Conservation (phyloP, 345 rosid species). For the Populus davidiana region DNA sequence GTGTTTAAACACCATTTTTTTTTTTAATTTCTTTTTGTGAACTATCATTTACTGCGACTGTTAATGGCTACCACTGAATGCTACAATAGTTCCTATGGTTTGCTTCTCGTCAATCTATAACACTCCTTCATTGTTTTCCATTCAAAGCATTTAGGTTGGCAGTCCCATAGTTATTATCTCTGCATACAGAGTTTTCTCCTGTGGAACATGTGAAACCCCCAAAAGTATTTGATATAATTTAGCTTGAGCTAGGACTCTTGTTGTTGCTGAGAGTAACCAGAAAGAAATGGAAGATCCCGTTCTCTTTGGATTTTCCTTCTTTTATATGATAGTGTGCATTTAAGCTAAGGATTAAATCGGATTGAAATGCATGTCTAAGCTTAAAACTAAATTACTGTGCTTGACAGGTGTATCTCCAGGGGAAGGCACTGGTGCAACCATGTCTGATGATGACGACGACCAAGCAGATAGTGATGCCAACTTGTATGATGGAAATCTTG, state of each 20-base stretch:
- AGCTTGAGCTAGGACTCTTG: background rate
- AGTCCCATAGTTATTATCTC: background rate
- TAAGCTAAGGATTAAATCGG: background rate
- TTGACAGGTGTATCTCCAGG: conserved; percentile 66
- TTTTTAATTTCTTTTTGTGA: background rate
- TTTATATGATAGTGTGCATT: background rate
- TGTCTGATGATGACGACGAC: conserved; percentile 87
- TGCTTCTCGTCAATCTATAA: background rate
- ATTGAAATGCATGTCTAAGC: conserved; percentile 3
- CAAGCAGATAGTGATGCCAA: conserved; percentile 63
- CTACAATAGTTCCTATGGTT: background rate
- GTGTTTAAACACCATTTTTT: background rate
- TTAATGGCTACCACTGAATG: background rate
- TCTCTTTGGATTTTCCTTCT: background rate
- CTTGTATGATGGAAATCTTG: conserved; percentile 53
- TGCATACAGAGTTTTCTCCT: background rate
- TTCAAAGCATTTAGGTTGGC: background rate
- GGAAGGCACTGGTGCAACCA: conserved; percentile 82
- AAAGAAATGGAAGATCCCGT: background rate
- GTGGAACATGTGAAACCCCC: background rate
- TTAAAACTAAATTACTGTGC: conserved; percentile 11
- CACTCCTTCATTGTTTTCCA: background rate
- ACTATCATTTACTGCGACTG: background rate
- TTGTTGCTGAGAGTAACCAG: background rate
- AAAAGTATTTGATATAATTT: background rate